Evolutionary conservation across 192 early-diverging fungal species (phyloP).

Genomic region (Borealophlyctis nickersoniae): DNA sequence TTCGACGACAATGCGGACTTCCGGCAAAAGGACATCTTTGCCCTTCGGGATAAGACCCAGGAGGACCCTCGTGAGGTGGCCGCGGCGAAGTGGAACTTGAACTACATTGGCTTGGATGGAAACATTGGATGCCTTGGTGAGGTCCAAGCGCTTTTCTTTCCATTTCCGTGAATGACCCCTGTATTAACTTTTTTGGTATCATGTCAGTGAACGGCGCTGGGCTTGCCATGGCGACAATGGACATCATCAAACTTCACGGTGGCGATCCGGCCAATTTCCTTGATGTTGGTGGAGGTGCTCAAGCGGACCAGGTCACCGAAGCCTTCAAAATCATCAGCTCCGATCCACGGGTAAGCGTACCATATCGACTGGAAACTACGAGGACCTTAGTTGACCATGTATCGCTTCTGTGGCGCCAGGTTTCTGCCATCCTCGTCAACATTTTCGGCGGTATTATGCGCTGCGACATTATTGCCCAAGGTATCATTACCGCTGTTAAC

Average conservation of each 20-base stretch:
- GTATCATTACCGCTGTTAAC: conserved; percentile 92
- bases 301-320: conserved; percentile 91
- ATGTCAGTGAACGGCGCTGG: conserved; percentile 88
- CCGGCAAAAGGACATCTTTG: conserved; percentile 88
- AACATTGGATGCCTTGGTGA: conserved; percentile 92
- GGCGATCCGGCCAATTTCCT: conserved; percentile 99
- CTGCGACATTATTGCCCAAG: conserved; percentile 97
- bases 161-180: no score
- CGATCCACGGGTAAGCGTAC: conserved; percentile 70
- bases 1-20: conserved; percentile 99
- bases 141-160: no score
- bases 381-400: conserved; percentile 3
- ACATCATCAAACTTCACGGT: conserved; percentile 99
- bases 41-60: conserved; percentile 87
- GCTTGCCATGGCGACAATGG: conserved; percentile 99
- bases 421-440: conserved; percentile 97
- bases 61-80: conserved; percentile 97
- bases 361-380: no score
- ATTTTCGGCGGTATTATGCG: conserved; percentile 99
- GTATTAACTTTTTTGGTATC: no score
- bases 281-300: conserved; percentile 97
- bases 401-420: no score
- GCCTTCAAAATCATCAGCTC: conserved; percentile 99
- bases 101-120: conserved; percentile 99
- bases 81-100: conserved; percentile 94